Evolutionary conservation across 192 early-diverging fungal species (phyloP), one percentile per base, ranked within the genome.

Genomic region (Coemansia sp.): DNA sequence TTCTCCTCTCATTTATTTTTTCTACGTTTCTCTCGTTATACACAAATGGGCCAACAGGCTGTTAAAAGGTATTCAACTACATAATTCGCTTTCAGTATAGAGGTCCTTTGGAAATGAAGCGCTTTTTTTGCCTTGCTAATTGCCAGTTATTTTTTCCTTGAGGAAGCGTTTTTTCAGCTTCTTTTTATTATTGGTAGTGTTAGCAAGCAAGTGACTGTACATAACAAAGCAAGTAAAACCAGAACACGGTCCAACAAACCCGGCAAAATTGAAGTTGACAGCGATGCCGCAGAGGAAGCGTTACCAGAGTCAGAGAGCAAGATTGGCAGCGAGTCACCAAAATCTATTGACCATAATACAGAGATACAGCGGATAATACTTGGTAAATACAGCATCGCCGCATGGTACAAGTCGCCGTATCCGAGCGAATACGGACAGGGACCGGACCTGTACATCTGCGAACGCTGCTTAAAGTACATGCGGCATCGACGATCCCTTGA

Each of bases 361-460:
- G 76, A 81, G 64, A 66, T 82, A 31, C 58, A 48, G 56, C 67
- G 75, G 63, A 85, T 90, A n/a, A 58, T 89, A 8, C 86, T 96
- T 55, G 96, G 94, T 16, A 69, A 78, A 32, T 94, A 90, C 74
- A 87, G 89, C 52, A 95, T 99, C n/a, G 85, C 88, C 22, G 90
- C 93, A 0, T 97, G 96, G 97, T 97, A 97, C 69, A 73, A 88
- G 56, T 91, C 96, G n/a, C 94, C 94, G 7, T 99, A 93, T 65
- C 97, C 97, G 4, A 89, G 87, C 48, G 94, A 95, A 67, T 97
- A 95, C 74, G 86, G 89, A 48, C 70, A 78, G 4, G 78, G 88
- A 25, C 78, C 85, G 45, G 80, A 80, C 20, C 76, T 97, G 30
- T 96, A 91, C 59, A 84, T 97, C 22, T 99, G 97, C 76, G 93